phyloP scores from a whole-genome alignment of 192 early-diverging fungal genomes.

The Backusella macrospora region DNA sequence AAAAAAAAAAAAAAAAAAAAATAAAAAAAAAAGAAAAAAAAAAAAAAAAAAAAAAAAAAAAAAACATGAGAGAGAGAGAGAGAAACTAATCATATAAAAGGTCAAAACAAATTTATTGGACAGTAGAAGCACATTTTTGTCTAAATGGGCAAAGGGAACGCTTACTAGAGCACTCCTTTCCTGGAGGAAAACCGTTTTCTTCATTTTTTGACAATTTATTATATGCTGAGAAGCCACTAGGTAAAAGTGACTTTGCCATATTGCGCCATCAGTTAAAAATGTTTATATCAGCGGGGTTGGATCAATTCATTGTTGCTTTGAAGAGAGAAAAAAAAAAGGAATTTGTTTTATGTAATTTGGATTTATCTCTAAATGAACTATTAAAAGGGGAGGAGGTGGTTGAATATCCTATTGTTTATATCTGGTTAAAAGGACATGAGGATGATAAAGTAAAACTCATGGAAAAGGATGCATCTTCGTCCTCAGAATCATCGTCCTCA shows the following conservation, averaged over 20 bases:
- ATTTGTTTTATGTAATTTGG: constrained; percentile 21
- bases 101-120: constrained; percentile 48
- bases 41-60: neutral
- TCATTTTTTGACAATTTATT: constrained; percentile 33
- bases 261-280: constrained; percentile 29
- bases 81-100: constrained; percentile 24
- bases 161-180: constrained; percentile 34
- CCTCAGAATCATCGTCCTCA: neutral
- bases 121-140: constrained; percentile 48
- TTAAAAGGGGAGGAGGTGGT: constrained; percentile 32
- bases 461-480: neutral
- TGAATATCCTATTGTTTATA: constrained; percentile 40
- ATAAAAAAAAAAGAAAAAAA: neutral
- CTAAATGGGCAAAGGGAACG: constrained; percentile 16
- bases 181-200: constrained; percentile 24
- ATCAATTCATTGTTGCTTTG: constrained; percentile 30
- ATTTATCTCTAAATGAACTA: constrained; percentile 20
- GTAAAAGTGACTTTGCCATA: constrained; percentile 20
- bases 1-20: neutral
- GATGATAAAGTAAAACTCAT: neutral
- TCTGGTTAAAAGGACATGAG: constrained; percentile 29
- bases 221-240: constrained; percentile 21
- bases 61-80: neutral
- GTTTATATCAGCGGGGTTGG: constrained; percentile 26
- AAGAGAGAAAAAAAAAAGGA: constrained; percentile 28